Base-by-base conservation (phyloP, 768 basidiomycete genomes). In the Hygrophoropsis aurantiaca region DNA sequence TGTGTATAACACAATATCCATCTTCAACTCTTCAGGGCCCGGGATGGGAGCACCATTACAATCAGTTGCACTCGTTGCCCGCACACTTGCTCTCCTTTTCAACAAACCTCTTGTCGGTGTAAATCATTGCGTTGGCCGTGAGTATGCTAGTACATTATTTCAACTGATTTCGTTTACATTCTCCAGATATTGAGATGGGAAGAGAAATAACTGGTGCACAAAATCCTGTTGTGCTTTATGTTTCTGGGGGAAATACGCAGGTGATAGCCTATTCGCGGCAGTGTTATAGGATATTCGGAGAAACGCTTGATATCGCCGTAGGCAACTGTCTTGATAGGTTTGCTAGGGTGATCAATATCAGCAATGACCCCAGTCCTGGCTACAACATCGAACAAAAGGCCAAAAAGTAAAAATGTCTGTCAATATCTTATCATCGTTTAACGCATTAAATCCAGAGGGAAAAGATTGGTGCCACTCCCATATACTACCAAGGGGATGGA, bases 401-500 rank as follows among this genome's bases (percentile, higher is more conserved):
- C 0, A 95, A 92, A 69, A 85, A 80, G 95, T 94, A 49, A 30
- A 50, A 42, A 16, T 15, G 20, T 32, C 3, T 58, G n/a, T 15
- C 13, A 8, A 44, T 34, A 13, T 5, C 9, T 41, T 30, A 40
- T 46, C 25, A 49, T 32, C 23, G 35, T 4, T 30, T 39, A 9
- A 44, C 47, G 57, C 23, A 44, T 38, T 8, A 40, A n/a, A 1
- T 3, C 23, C 58, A 97, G 94, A 57, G 95, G 95, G 11, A 89
- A 81, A 59, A 81, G 86, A 13, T 72, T 98, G 2, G 65, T 98
- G 2, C 71, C 85, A 3, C 74, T 99, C 38, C 94, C 97, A 3
- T 99, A 98, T 64, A 79, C 94, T 3, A 99, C 94, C 1, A 99
- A 99, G 62, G 97, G 97, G 23, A 99, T 99, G 97, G 97, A 99